A percentile compares a stretch with the other conserved stretches of the same genome.
Conservation (phyloP, 805 yeast genomes). For the Metschnikowia lochheadii region DNA sequence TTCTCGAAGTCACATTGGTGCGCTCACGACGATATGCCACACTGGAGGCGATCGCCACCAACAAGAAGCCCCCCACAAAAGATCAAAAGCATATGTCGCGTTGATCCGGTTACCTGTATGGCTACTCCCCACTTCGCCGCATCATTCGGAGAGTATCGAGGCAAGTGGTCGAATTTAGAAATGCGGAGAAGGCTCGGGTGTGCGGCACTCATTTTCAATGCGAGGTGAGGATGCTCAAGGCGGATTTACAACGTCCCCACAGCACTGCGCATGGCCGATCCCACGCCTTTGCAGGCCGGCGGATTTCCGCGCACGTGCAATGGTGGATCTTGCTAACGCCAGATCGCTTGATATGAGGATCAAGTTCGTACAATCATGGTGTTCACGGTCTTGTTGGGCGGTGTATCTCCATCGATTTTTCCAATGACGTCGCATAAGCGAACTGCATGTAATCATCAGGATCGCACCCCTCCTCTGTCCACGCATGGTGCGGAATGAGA, state of each 20-base stretch:
- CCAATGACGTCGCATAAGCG: neutral
- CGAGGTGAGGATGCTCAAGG: neutral
- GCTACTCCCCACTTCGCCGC: conserved; percentile 4
- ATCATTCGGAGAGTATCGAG: neutral
- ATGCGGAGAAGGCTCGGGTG: conserved; percentile 4
- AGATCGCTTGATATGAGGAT: too few species aligned
- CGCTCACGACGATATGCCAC: neutral
- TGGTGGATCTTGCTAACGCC: too few species aligned
- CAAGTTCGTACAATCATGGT: too few species aligned
- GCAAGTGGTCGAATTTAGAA: neutral
- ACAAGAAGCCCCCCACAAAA: neutral
- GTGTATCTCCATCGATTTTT: neutral
- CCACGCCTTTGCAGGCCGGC: neutral
- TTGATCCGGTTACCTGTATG: neutral
- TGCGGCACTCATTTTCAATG: neutral
- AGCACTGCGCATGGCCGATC: neutral
- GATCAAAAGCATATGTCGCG: neutral
- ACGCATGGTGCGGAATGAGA: conserved; percentile 3
- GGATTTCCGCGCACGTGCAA: neutral
- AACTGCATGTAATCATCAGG: neutral
- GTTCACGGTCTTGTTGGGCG: neutral
- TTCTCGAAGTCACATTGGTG: neutral
- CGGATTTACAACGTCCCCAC: conserved; percentile 4
- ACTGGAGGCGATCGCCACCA: neutral
- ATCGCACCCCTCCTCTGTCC: conserved; percentile 8